Evolutionary conservation across 768 basidiomycete species (phyloP), one percentile per base, ranked within the genome.

Genomic region (Mycena filopes): DNA sequence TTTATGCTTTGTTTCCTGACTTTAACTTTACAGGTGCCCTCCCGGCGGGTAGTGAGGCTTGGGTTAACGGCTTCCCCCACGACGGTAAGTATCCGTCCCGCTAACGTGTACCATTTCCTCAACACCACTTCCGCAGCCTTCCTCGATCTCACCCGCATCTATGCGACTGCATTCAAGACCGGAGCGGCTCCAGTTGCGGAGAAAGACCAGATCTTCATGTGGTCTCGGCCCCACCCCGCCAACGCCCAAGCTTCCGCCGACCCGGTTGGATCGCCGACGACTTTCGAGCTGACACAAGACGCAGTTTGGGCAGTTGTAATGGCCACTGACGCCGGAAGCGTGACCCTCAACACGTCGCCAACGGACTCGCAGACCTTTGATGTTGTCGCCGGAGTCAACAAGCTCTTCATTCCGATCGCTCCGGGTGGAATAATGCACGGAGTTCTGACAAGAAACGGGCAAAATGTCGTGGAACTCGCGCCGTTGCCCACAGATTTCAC

Each of bases 111-210:
- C 16, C 70, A 33, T 1, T 31, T 43, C 41, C 6, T 50, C n/a
- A n/a, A 12, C 26, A 36, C 10, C 16, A 29, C 28, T 23, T 29
- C 28, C 42, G 25, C 68, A 89, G 90, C 80, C 23, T 92, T 89
- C 88, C 84, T 92, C 42, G 81, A 82, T 40, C 73, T 92, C 68
- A 89, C 89, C 20, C 76, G 78, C 12, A 90, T 92, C 76, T 93
- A 91, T 67, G 84, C 88, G 25, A 75, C 83, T 9, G 90, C 88
- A 2, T 94, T 89, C 79, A 93, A 93, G 79, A 89, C 84, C 8
- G 92, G 92, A 18, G 66, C 71, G 4, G 88, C 83, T 70, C 90
- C 92, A 13, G 26, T 76, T 12, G 81, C 92, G 53, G 76, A 82
- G 20, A 81, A 86, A 68, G 91, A 94, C 73, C 77, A 85, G 61